Percentiles rank a stretch among this genome's conserved stretches.
Conservation (phyloP, 805 yeast species). For the Candida ulmi region DNA sequence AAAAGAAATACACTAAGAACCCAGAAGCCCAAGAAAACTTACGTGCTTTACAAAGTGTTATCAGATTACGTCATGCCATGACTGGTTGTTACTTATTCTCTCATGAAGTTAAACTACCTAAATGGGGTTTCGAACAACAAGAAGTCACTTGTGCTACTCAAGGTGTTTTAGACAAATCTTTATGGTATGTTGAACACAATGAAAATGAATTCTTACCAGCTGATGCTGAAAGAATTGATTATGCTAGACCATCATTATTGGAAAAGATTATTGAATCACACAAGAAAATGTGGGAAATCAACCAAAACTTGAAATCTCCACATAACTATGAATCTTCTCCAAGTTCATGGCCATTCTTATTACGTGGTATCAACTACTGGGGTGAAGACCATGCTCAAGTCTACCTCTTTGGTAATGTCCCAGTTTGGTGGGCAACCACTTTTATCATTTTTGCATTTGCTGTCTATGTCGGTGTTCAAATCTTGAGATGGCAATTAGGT, state of each 20-base stretch:
- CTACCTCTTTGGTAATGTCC: conserved; percentile 74
- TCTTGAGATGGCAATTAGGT: conserved; percentile 63
- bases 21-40: conserved; percentile 51
- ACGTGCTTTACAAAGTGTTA: conserved; percentile 62
- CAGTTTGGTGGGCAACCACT: conserved; percentile 71
- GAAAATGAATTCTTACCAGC: conserved; percentile 40
- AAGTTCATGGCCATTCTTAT: conserved; percentile 64
- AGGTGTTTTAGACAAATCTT: conserved; percentile 53
- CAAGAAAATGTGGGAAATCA: conserved; percentile 71
- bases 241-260: conserved; percentile 47
- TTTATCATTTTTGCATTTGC: conserved; percentile 45
- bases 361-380: conserved; percentile 84
- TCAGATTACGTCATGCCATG: conserved; percentile 75
- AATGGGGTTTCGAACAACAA: conserved; percentile 81
- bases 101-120: conserved; percentile 69
- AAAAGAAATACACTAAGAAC: conserved; percentile 41
- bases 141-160: conserved; percentile 78
- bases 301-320: conserved; percentile 60
- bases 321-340: conserved; percentile 74
- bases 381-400: conserved; percentile 51
- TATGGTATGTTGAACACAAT: conserved; percentile 75
- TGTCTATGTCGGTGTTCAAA: conserved; percentile 35
- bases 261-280: conserved; percentile 63
- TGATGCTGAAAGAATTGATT: conserved; percentile 45
- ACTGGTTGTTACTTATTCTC: conserved; percentile 73